phyloP scores from a whole-genome alignment of 371 early-diverging fungal species.

The Mucor lusitanicus region DNA sequence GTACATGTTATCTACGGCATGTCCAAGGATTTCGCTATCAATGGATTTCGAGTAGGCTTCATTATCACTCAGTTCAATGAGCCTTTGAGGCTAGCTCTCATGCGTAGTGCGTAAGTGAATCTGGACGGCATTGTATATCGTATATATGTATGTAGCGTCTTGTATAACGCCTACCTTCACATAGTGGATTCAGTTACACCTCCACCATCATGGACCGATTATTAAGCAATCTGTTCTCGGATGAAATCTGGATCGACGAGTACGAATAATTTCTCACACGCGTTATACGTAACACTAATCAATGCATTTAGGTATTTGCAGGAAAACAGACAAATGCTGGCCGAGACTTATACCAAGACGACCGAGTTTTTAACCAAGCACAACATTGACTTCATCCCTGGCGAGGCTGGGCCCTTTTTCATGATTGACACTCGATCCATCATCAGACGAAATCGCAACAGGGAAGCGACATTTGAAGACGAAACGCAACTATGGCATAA shows the following conservation, averaged over 20 bases:
- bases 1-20: conserved; percentile 78
- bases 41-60: conserved; percentile 71
- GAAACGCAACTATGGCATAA: conserved; percentile 39
- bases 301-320: conserved; percentile 40
- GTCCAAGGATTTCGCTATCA: conserved; percentile 78
- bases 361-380: conserved; percentile 42
- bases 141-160: not conserved
- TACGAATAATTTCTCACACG: conserved; percentile 4
- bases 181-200: conserved; percentile 56
- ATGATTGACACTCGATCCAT: conserved; percentile 47
- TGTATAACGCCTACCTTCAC: not conserved
- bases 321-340: conserved; percentile 59
- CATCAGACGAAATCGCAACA: not conserved
- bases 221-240: conserved; percentile 55
- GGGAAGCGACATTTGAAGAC: conserved; percentile 28
- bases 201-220: conserved; percentile 59
- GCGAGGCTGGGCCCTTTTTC: conserved; percentile 71
- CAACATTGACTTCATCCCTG: conserved; percentile 54
- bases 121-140: not conserved
- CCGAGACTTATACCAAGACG: conserved; percentile 46
- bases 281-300: not conserved
- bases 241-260: conserved; percentile 60
- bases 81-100: conserved; percentile 38
- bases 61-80: conserved; percentile 66
- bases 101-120: conserved; percentile 36